Base-by-base conservation (phyloP, 768 basidiomycete species). In the Russula emetica region DNA sequence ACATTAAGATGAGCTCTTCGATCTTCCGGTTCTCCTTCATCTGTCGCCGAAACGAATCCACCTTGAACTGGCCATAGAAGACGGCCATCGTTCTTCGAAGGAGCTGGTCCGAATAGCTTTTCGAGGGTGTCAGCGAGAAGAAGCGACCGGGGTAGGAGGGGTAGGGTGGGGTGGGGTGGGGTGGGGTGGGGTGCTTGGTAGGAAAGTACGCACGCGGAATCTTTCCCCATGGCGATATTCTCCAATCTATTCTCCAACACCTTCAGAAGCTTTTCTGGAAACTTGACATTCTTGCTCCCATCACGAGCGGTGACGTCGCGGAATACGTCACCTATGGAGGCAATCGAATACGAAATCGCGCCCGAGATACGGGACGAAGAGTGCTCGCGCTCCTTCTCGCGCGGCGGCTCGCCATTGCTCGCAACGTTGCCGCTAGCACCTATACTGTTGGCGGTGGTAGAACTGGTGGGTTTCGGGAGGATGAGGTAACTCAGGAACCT, bases 1-100 rank as follows among this genome's bases (percentile, higher is more conserved):
- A 98, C 82, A 91, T 90, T 57, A 99, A 80, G 63, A 99, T 96
- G 60, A 99, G 87, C 67, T 98, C 94, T 76, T 99, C 97, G 44
- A 98, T 92, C 78, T 96, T 97, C 52, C 97, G 83, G 73, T 92
- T 95, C 74, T 98, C 95, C 75, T 93, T 92, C 85, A 98, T 89
- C 70, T 94, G 90, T 40, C 85, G 82, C 62, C 89, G 86, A 78
- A 97, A 96, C 44, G 80, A 81, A 30, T 92, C 89, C 62, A 90
- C 86, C 74, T 87, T 85, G 74, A 91, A 92, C 66, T 93, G 91
- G 14, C 88, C 88, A 73, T 94, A 98, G 75, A 98, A 98, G 38
- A 90, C 87, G 61, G 88, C 95, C 81, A 96, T 89, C 1, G 92
- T 93, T 61, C 92, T 82, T 34, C 96, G 85, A 20, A 94, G 86